Evolutionary conservation across 108 stramenopile species (phyloP), one percentile per base, ranked within the genome.

Genomic region (Discostella stelligeroides): DNA sequence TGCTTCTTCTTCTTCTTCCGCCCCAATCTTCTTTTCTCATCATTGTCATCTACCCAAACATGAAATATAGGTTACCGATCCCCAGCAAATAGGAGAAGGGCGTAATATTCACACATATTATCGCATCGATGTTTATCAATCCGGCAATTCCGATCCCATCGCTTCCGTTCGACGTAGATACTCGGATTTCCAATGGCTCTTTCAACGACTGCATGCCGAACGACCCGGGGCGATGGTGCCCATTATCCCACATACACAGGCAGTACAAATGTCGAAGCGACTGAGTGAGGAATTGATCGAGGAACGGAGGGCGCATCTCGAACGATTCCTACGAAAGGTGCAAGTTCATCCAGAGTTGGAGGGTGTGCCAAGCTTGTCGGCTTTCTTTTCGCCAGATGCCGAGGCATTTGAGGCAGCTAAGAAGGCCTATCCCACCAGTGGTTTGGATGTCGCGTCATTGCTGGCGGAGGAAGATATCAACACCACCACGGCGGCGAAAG

Each of bases 101-200:
- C 85, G 85, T 13, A 71, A 75, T 75, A 67, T 58, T 30, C 81
- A 80, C 72, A 88, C 89, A 10, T 76, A 72, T 53, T 91, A 91
- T 50, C 63, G 83, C 37, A 85, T 91, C 17, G 73, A 80, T 43
- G 83, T 85, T 10, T 65, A 61, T 4, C 80, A 75, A 25, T 45
- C 60, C 7, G 42, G 63, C 54, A 21, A 72, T 9, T 61, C 66
- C 23, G 89, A 85, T 48, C 82, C 84, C 64, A 76, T 82, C 41
- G 68, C 77, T 1, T 68, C 75, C 40, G 80, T 87, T 18, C 84
- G 88, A 45, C 86, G 95, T 37, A 91, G 97, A 0, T 97, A 96
- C 84, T 79, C 75, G 63, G 97, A 98, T 73, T 98, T 98, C 79
- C 88, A 85, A 50, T 98, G 97, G 97, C 85, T 98, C 27, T 86